A percentile compares a stretch with the other conserved stretches of the same genome.
These are phyloP conservation scores for Tranzscheliella williamsii DNA, from an alignment of 1,284 basidiomycete genomes.

Conservation along the genomic window DNA sequence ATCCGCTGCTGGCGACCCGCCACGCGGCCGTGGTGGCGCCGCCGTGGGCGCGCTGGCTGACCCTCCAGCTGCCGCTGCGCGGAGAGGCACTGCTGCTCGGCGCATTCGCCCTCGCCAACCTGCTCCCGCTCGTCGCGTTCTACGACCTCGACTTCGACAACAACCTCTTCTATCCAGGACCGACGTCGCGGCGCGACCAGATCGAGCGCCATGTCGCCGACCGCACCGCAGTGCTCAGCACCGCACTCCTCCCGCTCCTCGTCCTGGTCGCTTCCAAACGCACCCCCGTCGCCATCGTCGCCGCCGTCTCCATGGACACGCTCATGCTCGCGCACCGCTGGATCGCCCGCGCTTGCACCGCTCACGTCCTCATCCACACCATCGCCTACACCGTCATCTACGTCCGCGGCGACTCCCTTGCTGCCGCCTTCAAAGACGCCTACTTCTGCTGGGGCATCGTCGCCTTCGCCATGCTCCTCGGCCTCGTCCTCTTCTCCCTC, in stretches of 20 bases:
- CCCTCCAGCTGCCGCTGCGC: slow-evolving; percentile 37
- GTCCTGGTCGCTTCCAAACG: slow-evolving; percentile 59
- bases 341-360: slow-evolving; percentile 51
- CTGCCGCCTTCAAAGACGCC: slow-evolving; percentile 10
- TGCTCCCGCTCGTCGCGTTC: slow-evolving; percentile 32
- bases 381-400: slow-evolving; percentile 22
- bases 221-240: slow-evolving; percentile 48
- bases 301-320: slow-evolving; percentile 49
- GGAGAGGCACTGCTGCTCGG: slow-evolving; percentile 29
- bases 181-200: slow-evolving; percentile 16
- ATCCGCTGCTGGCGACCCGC: slow-evolving; percentile 8
- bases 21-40: slow-evolving; percentile 17
- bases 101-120: slow-evolving; percentile 22
- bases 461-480: slow-evolving; percentile 21
- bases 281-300: slow-evolving; percentile 51
- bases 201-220: slow-evolving; percentile 42
- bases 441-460: slow-evolving; percentile 57
- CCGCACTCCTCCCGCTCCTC: slow-evolving; percentile 53
- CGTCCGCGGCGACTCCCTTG: not conserved
- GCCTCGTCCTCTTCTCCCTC: slow-evolving; percentile 30
- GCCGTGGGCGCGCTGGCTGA: slow-evolving; percentile 15
- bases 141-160: slow-evolving; percentile 14
- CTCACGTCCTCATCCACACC: slow-evolving; percentile 51
- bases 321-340: slow-evolving; percentile 60
- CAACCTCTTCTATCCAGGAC: slow-evolving; percentile 18